Conservation (phyloP, 2,329 filamentous ascomycete genomes). For the Pseudogymnoascus sp. region DNA sequence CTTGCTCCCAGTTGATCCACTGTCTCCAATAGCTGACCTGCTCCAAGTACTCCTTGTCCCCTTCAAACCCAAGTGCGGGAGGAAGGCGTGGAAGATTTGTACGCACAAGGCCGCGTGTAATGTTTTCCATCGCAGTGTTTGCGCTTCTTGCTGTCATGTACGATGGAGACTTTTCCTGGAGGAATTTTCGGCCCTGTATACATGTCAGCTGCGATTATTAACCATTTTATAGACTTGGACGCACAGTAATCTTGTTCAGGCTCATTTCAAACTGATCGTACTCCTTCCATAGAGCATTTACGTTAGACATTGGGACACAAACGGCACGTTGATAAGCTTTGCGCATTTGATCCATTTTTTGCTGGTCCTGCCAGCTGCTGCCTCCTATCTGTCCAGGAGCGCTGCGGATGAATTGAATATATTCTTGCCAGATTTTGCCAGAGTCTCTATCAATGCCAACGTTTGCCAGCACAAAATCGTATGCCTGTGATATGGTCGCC, state of each 20-base stretch:
- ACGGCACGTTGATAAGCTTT: slow-evolving; percentile 91
- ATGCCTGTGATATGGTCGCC: slow-evolving; percentile 73
- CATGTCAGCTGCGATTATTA: slow-evolving; percentile 19
- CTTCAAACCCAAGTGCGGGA: slow-evolving; percentile 78
- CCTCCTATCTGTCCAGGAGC: slow-evolving; percentile 82
- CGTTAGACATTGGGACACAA: slow-evolving; percentile 73
- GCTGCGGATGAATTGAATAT: slow-evolving; percentile 85
- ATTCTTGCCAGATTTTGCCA: slow-evolving; percentile 86
- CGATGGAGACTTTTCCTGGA: slow-evolving; percentile 83
- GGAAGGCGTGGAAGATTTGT: slow-evolving; percentile 75
- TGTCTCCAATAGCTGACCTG: slow-evolving; percentile 87
- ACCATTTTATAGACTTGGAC: slow-evolving; percentile 24
- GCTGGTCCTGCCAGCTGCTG: slow-evolving; percentile 87
- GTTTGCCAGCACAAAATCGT: slow-evolving; percentile 84
- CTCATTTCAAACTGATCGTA: slow-evolving; percentile 96
- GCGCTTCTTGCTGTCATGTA: slow-evolving; percentile 96
- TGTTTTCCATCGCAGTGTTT: slow-evolving; percentile 83
- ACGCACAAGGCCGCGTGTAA: slow-evolving; percentile 68
- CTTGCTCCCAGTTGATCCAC: slow-evolving; percentile 94
- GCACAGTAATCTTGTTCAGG: slow-evolving; percentile 82
- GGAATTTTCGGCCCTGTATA: slow-evolving; percentile 78
- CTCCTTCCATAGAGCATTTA: slow-evolving; percentile 89
- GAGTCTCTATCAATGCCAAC: slow-evolving; percentile 89
- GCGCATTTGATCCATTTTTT: slow-evolving; percentile 91
- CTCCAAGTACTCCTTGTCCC: slow-evolving; percentile 72